A percentile compares a stretch with the other conserved stretches of the same genome.
phyloP scores from a whole-genome alignment of 139 green algal genomes.

The Chlamydomonas applanata region DNA sequence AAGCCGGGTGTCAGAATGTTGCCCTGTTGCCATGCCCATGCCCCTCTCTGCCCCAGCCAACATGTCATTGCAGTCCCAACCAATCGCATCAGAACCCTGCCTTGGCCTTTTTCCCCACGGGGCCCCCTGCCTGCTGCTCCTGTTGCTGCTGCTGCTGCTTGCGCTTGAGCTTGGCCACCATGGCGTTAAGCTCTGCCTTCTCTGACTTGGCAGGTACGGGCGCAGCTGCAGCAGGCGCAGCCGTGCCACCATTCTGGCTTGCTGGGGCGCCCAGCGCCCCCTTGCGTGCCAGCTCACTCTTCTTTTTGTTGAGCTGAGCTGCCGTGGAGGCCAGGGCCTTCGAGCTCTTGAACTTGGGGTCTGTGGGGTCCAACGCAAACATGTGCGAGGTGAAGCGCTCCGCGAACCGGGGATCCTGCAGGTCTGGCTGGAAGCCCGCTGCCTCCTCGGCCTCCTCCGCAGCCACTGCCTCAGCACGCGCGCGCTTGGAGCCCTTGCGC shows the following conservation, averaged over 20 bases:
- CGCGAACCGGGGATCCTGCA: conserved; percentile 79
- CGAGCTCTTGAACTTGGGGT: conserved; percentile 62
- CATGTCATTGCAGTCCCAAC: no score
- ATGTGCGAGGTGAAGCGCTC: conserved; percentile 60
- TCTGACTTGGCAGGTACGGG: background rate
- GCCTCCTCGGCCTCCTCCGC: background rate
- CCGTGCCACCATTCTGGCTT: conserved; percentile 1
- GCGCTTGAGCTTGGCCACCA: conserved; percentile 75
- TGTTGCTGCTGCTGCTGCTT: conserved; percentile 47
- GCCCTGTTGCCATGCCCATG: no score
- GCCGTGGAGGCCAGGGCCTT: conserved; percentile 3
- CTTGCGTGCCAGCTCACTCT: no score
- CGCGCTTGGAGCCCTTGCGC: conserved; percentile 12
- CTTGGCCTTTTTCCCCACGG: no score
- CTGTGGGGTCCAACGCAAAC: conserved; percentile 90
- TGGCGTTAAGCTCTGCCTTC: conserved; percentile 48
- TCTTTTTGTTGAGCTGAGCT: background rate
- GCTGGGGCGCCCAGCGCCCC: conserved; percentile 1
- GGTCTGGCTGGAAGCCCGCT: conserved; percentile 39
- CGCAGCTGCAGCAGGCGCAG: conserved; percentile 13
- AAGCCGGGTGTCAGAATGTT: no score
- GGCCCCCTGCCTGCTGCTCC: conserved; percentile 12
- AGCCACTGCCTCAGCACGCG: conserved; percentile 37
- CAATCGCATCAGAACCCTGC: no score
- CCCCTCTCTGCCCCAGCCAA: no score